Percentiles rank a stretch among this genome's conserved stretches.
These are phyloP conservation scores for Trichoderma virens DNA, from an alignment of 495 filamentous ascomycete genomes.

Conservation along the genomic window DNA sequence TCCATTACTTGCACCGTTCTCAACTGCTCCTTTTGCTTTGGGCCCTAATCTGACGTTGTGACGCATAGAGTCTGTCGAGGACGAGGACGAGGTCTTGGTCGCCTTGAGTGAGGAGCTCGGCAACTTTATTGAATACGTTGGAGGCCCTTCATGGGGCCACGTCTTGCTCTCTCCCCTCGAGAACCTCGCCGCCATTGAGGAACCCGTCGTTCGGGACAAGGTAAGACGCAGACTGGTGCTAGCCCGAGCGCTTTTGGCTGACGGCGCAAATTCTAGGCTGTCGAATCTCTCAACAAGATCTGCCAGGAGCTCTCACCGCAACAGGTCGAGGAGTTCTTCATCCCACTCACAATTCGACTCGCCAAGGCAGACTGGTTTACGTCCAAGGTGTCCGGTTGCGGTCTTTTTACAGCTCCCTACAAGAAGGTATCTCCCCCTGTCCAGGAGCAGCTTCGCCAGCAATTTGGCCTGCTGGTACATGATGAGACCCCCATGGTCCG, in stretches of 20 bases:
- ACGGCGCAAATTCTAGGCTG: constrained; percentile 54
- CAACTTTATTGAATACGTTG: constrained; percentile 94
- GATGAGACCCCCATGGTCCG: constrained; percentile 99
- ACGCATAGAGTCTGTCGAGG: constrained; percentile 90
- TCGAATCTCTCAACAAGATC: constrained; percentile 98
- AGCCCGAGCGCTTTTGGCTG: constrained; percentile 10
- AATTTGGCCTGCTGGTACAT: constrained; percentile 87
- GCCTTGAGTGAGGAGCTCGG: constrained; percentile 95
- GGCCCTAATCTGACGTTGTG: constrained; percentile 18
- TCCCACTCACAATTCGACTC: constrained; percentile 86
- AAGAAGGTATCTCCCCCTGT: constrained; percentile 72
- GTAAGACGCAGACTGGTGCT: constrained; percentile 37
- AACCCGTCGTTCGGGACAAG: constrained; percentile 96
- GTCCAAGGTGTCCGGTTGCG: constrained; percentile 95
- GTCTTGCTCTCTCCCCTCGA: constrained; percentile 94
- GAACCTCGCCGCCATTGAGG: constrained; percentile 96
- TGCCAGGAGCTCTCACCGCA: constrained; percentile 80
- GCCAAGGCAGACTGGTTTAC: constrained; percentile 99
- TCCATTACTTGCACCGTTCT: constrained; percentile 7
- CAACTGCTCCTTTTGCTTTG: constrained; percentile 1
- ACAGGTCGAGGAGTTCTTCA: constrained; percentile 94
- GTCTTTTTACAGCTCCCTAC: constrained; percentile 89
- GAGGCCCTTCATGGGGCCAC: constrained; percentile 86
- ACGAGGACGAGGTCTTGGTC: constrained; percentile 96
- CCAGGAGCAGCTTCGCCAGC: constrained; percentile 82